Evolutionary conservation across 306 rosid species (phyloP), one percentile per base, ranked within the genome.

Genomic region (Medicago ruthenica): DNA sequence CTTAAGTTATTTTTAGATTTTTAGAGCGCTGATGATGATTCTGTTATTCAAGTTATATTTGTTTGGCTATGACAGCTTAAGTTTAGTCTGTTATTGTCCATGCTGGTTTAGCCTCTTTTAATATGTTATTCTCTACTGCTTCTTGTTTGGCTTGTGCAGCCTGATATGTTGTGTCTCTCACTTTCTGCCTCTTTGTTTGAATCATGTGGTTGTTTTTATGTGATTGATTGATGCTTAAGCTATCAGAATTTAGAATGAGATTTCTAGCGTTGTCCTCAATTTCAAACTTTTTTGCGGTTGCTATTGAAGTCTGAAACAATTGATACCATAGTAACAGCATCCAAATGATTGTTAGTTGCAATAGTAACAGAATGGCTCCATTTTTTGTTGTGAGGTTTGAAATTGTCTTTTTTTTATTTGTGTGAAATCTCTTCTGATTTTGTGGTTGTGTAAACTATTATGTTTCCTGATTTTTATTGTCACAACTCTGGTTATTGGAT

Each of bases 1-100:
- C 22, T 53, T 13, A 69, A 79, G 78, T 58, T 60, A 72, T 67
- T 63, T 77, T 73, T 82, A 80, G 89, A 80, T 78, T 79, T 76
- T 76, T 83, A 83, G 85, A 76, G 83, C 80, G 80, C 81, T 54
- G 76, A 80, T 86, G 44, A 76, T 85, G 34, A 76, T 80, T 86
- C 72, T 77, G 85, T 73, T 53, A 60, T 79, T 82, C 42, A 47
- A 54, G 80, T 79, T 65, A 66, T 82, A 66, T 63, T 85, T 83
- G 76, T 83, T 83, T 73, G 74, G 71, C 68, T 54, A 75, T 75
- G 79, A 67, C 13, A 71, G 51, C 61, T 71, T 20, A 72, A 80
- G 45, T 74, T 63, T 42, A 42, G 69, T 67, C 24, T 10, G 60
- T 73, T 67, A 20, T 68, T 80, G 76, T 80, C 60, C 50, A 11